A percentile compares a stretch with the other conserved stretches of the same genome.
These are phyloP conservation scores for Ananas comosus DNA, from an alignment of 176 grass and related monocot species.

Conservation along the genomic window DNA sequence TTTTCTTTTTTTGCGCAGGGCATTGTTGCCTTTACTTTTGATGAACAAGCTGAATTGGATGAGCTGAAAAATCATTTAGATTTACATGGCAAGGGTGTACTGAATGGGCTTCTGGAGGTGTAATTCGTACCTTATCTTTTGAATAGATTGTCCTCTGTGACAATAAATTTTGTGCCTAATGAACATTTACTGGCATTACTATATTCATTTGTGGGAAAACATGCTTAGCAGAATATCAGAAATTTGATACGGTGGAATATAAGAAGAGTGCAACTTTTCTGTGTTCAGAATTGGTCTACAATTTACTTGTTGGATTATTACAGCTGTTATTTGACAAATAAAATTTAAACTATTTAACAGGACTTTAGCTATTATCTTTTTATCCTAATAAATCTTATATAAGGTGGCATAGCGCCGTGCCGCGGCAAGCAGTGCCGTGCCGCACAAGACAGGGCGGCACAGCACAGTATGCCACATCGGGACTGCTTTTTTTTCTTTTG, in stretches of 20 bases:
- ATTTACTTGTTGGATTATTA: not conserved
- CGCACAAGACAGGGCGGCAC: no score
- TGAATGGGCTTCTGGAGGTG: slow-evolving; percentile 93
- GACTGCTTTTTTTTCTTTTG: no score
- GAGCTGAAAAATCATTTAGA: slow-evolving; percentile 58
- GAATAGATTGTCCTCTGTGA: not conserved
- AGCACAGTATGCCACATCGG: no score
- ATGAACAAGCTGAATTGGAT: slow-evolving; percentile 71
- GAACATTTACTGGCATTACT: not conserved
- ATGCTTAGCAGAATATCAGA: not conserved
- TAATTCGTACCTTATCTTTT: slow-evolving; percentile 9
- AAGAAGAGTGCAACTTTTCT: not conserved
- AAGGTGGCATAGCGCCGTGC: no score
- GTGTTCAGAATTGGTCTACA: not conserved
- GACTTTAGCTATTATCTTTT: no score
- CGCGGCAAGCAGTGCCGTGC: no score
- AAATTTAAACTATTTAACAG: no score
- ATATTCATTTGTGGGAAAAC: not conserved
- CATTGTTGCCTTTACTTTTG: slow-evolving; percentile 89
- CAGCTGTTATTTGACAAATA: no score
- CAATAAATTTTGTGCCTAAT: no score
- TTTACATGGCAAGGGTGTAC: slow-evolving; percentile 81
- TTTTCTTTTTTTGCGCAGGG: no score
- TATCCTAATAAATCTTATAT: no score
- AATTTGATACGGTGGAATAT: not conserved